Conservation (phyloP, 352 stramenopile species). For the Phytopythium cucurbitacearum region DNA sequence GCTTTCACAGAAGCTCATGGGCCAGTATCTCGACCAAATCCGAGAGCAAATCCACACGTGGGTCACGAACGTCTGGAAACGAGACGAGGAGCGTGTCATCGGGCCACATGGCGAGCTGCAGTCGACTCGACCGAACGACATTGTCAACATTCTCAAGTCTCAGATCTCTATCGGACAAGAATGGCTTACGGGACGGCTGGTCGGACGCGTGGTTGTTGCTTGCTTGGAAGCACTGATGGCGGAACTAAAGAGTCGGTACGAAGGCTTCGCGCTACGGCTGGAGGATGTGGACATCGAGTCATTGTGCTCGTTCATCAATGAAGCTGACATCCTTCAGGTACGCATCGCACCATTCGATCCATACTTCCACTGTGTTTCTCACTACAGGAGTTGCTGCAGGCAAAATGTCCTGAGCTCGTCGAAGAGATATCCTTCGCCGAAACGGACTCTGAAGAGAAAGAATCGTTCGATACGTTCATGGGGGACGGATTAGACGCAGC, state of each 20-base stretch:
- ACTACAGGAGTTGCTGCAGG: conserved; percentile 16
- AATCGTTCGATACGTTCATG: conserved; percentile 72
- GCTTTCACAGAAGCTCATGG: conserved; percentile 72
- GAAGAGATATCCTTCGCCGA: conserved; percentile 83
- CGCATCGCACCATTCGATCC: not conserved
- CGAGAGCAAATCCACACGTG: conserved; percentile 75
- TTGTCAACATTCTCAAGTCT: conserved; percentile 84
- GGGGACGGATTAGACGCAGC: conserved; percentile 69
- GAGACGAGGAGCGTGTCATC: conserved; percentile 64
- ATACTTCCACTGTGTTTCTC: conserved; percentile 1
- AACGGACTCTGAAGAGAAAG: conserved; percentile 64
- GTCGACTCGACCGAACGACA: conserved; percentile 80
- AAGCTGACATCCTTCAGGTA: conserved; percentile 76
- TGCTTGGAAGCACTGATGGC: conserved; percentile 73
- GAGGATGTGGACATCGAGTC: conserved; percentile 54
- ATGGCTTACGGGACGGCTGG: conserved; percentile 61
- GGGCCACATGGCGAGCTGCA: conserved; percentile 59
- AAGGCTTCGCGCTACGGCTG: conserved; percentile 41
- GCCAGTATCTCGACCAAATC: conserved; percentile 70
- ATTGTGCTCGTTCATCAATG: conserved; percentile 87
- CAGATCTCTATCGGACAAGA: conserved; percentile 84
- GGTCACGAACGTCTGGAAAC: conserved; percentile 85
- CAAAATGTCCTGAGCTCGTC: conserved; percentile 78
- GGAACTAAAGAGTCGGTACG: conserved; percentile 67
- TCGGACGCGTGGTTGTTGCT: conserved; percentile 63